A percentile compares a stretch with the other conserved stretches of the same genome.
Conservation (phyloP, 2,329 filamentous ascomycete genomes). For the Colletotrichum horii region DNA sequence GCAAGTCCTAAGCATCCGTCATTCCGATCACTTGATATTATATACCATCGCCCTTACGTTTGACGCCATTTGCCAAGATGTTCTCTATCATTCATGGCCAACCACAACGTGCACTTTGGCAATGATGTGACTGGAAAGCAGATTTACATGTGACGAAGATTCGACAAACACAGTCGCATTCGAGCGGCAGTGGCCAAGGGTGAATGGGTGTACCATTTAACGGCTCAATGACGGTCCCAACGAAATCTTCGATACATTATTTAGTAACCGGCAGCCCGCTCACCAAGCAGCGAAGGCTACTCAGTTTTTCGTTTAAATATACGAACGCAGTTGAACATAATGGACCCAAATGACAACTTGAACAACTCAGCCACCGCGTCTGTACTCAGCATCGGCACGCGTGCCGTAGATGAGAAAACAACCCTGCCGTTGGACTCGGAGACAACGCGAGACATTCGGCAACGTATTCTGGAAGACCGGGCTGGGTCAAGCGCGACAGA, state of each 20-base stretch:
- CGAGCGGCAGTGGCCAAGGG: not conserved
- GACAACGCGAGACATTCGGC: not conserved
- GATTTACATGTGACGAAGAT: not conserved
- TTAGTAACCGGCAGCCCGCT: not conserved
- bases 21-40: not conserved
- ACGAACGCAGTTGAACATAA: not conserved
- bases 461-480: not conserved
- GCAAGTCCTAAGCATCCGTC: not conserved
- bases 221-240: not conserved
- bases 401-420: not conserved
- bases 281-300: not conserved
- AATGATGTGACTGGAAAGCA: not conserved
- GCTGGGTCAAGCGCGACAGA: constrained; percentile 20
- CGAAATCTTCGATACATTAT: not conserved
- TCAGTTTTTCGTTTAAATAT: not conserved
- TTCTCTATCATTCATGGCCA: not conserved
- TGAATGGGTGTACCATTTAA: not conserved
- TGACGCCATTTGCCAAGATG: not conserved
- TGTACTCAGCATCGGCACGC: not conserved
- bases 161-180: not conserved
- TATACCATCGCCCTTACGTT: not conserved
- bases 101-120: not conserved
- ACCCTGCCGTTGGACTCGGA: not conserved
- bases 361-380: not conserved
- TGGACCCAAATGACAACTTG: not conserved